Base-by-base conservation (phyloP, 768 basidiomycete genomes). In the Naganishia randhawae region DNA sequence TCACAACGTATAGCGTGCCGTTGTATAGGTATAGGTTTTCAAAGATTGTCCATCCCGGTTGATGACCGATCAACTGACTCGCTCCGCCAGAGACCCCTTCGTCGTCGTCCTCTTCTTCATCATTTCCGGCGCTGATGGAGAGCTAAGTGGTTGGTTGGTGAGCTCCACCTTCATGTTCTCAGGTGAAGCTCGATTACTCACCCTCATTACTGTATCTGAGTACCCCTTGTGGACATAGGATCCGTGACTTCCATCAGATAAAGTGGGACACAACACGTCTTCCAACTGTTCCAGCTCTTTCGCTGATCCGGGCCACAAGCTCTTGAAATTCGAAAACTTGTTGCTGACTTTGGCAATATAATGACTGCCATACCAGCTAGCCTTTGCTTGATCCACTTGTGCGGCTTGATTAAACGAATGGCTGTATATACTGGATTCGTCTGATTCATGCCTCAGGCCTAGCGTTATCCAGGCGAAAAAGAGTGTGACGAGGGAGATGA, bases 11-110 rank as follows among this genome's bases (percentile, higher is more conserved):
- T 50, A 79, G 66, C 16, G 67, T 70, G 16, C 78, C 78, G 66
- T 75, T 74, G 65, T 64, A 77, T 25, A 78, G 54, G 67, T 79
- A 79, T 29, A 74, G 33, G 62, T 71, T 73, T 35, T 79, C 77
- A 50, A 75, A 71, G 27, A 79, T 54, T 10, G 77, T 78, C 78
- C 78, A 79, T 0, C 78, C 78, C 0, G 76, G 71, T 27, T 69
- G 54, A 72, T 78, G 75, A 6, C 69, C 78, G 22, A 54, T 64
- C 50, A 77, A 50, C 19, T 65, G 51, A 7, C 74, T 79, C 55
- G 42, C 53, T 14, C 71, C 42, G 0, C 65, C 66, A 27, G 48
- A 25, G 5, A 48, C 69, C 29, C 57, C 55, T 29, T 55, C 63
- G 17, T 48, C 62, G 29, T 71, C 66, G 27, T 64, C 70, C 13